Conservation (phyloP, 768 basidiomycete genomes). For the Kwoniella newhampshirensis region DNA sequence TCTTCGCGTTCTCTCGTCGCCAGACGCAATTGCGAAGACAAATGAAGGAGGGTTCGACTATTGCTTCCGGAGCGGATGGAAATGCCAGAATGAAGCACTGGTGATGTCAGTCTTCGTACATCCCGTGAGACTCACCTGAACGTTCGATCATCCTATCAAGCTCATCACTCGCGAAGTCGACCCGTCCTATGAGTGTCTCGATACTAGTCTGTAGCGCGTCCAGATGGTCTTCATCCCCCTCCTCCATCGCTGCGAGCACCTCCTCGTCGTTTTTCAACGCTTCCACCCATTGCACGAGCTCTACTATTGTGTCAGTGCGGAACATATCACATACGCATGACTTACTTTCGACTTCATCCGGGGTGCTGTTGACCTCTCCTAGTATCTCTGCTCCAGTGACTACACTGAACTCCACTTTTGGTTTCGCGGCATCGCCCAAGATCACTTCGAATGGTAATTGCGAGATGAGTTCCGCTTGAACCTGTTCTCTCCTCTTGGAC, state of each 20-base stretch:
- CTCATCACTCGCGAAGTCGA: slow-evolving; percentile 74
- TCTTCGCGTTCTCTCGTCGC: slow-evolving; percentile 62
- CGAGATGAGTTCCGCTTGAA: slow-evolving; percentile 76
- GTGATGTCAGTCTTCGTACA: slow-evolving; percentile 2
- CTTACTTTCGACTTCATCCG: slow-evolving; percentile 71
- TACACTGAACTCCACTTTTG: slow-evolving; percentile 75
- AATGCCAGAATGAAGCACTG: slow-evolving; percentile 6
- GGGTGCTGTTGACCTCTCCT: slow-evolving; percentile 64
- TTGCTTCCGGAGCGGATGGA: slow-evolving; percentile 7
- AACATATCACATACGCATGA: not conserved
- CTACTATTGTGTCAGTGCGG: slow-evolving; percentile 23
- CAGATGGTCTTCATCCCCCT: slow-evolving; percentile 57
- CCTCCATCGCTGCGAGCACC: slow-evolving; percentile 25
- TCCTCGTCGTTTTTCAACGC: slow-evolving; percentile 32
- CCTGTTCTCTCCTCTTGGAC: slow-evolving; percentile 77
- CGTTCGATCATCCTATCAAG: slow-evolving; percentile 86
- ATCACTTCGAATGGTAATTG: slow-evolving; percentile 85
- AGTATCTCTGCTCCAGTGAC: slow-evolving; percentile 62
- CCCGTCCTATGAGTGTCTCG: slow-evolving; percentile 69
- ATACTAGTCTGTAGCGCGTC: slow-evolving; percentile 64
- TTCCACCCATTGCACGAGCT: slow-evolving; percentile 33
- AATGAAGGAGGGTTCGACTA: slow-evolving; percentile 5
- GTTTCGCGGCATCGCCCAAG: slow-evolving; percentile 72
- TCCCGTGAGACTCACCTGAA: slow-evolving; percentile 63
- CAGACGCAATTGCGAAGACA: slow-evolving; percentile 59